phyloP scores from a whole-genome alignment of 768 basidiomycete genomes.

The Mycena galopus region DNA sequence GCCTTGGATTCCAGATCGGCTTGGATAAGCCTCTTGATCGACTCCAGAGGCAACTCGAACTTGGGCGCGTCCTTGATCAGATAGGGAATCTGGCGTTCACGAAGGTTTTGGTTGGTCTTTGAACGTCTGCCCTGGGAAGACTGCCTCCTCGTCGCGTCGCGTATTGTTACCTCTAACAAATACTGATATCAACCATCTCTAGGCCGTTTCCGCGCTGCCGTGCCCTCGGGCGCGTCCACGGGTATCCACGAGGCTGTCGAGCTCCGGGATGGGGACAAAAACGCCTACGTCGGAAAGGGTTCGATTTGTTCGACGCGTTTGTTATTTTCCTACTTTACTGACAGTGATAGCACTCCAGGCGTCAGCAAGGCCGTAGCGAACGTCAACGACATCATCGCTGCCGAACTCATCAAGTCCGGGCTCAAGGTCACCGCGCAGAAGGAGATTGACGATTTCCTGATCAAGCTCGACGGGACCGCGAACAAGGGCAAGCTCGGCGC shows the following conservation, averaged over 20 bases:
- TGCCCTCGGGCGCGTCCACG: conserved; percentile 98
- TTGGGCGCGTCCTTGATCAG: too few species aligned
- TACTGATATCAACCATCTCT: conserved; percentile 29
- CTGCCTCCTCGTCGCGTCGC: conserved; percentile 28
- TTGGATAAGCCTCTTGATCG: neutral
- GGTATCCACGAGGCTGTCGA: conserved; percentile 99
- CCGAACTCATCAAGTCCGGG: conserved; percentile 86
- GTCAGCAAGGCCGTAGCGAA: conserved; percentile 94
- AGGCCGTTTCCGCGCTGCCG: conserved; percentile 95
- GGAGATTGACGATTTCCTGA: conserved; percentile 97
- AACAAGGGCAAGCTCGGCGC: conserved; percentile 99
- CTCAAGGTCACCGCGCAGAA: conserved; percentile 92
- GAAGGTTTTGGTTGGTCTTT: too few species aligned
- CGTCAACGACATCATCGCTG: conserved; percentile 92
- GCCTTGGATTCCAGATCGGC: conserved; percentile 1
- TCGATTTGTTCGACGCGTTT: conserved; percentile 41
- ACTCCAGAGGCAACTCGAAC: too few species aligned
- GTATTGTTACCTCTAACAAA: neutral
- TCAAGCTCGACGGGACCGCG: conserved; percentile 96
- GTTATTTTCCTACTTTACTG: conserved; percentile 12
- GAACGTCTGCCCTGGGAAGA: too few species aligned
- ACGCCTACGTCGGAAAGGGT: conserved; percentile 96
- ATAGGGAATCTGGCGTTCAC: too few species aligned
- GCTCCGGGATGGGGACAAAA: conserved; percentile 96
- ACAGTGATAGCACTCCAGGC: conserved; percentile 62